These are phyloP conservation scores for Aegilops longissima DNA, from an alignment of 176 grass and related monocot species.

Conservation along the genomic window DNA sequence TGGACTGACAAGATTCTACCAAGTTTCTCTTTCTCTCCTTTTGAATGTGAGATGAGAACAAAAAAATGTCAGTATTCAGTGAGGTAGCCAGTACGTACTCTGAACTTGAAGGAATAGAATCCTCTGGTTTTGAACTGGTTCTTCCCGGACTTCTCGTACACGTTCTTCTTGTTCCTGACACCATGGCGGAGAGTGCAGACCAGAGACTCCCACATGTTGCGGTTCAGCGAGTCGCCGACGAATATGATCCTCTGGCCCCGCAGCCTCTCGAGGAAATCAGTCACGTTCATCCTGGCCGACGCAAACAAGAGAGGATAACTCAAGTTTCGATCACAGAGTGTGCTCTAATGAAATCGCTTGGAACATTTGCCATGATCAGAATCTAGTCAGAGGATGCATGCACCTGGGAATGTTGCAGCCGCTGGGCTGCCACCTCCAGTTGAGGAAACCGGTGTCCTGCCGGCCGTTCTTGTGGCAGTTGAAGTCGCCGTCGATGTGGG, in stretches of 20 bases:
- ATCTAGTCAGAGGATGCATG: neutral
- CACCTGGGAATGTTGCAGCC: constrained; percentile 73
- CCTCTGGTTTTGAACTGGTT: constrained; percentile 80
- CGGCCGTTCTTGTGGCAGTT: constrained; percentile 92
- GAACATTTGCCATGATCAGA: neutral
- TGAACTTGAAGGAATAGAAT: constrained; percentile 89
- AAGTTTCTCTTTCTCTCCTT: neutral
- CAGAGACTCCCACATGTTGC: constrained; percentile 99
- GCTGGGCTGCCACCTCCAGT: constrained; percentile 86
- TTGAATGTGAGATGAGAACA: neutral
- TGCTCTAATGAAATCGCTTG: no score
- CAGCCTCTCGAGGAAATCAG: constrained; percentile 71
- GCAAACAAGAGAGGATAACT: neutral
- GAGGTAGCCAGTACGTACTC: constrained; percentile 49
- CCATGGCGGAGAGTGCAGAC: constrained; percentile 78
- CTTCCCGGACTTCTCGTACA: constrained; percentile 71
- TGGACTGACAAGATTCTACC: neutral
- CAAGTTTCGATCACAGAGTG: neutral
- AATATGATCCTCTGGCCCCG: constrained; percentile 90
- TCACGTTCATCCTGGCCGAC: constrained; percentile 57
- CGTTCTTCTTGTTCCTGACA: constrained; percentile 61
- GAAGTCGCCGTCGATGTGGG: constrained; percentile 70
- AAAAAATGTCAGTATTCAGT: neutral
- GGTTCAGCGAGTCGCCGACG: constrained; percentile 83
- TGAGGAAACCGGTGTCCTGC: constrained; percentile 59